A percentile compares a stretch with the other conserved stretches of the same genome.
phyloP scores from a whole-genome alignment of 2,329 filamentous ascomycete species.

The Trichoderma brevicompactum region DNA sequence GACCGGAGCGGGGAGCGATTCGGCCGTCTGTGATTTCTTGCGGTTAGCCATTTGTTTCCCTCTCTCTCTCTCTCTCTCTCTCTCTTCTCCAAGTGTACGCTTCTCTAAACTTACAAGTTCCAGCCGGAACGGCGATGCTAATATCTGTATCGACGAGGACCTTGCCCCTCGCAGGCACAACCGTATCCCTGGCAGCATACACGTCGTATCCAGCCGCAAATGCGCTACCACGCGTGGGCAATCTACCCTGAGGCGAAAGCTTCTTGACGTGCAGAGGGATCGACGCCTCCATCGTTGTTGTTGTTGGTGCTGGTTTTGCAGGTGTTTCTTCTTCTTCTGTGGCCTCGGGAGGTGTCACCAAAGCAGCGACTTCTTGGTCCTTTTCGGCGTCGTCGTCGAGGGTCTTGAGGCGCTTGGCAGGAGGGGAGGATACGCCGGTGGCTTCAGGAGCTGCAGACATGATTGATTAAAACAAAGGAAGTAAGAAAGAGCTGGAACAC shows the following conservation, averaged over 20 bases:
- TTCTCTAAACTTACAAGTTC: constrained; percentile 70
- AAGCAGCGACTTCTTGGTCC: not conserved
- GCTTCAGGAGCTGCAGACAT: constrained; percentile 37
- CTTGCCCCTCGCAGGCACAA: constrained; percentile 81
- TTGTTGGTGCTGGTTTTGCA: not conserved
- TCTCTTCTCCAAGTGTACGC: not conserved
- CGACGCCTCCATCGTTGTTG: constrained; percentile 42
- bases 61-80: not conserved
- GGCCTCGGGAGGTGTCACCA: not conserved
- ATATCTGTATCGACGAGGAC: constrained; percentile 89
- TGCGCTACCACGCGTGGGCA: constrained; percentile 86
- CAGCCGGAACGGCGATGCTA: constrained; percentile 84
- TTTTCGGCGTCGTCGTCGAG: constrained; percentile 34
- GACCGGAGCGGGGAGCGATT: constrained; percentile 86
- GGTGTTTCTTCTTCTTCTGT: not conserved
- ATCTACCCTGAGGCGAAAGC: constrained; percentile 74
- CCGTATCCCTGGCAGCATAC: constrained; percentile 75
- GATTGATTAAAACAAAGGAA: constrained; percentile 29
- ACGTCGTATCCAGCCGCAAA: constrained; percentile 94
- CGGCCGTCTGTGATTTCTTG: constrained; percentile 68
- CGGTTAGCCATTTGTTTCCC: not conserved
- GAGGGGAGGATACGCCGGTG: constrained; percentile 70
- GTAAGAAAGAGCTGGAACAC: not conserved
- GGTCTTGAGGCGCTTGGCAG: constrained; percentile 79
- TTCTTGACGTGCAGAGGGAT: constrained; percentile 86